Conservation (phyloP, 2,329 filamentous ascomycete species). For the Alternaria sp. region DNA sequence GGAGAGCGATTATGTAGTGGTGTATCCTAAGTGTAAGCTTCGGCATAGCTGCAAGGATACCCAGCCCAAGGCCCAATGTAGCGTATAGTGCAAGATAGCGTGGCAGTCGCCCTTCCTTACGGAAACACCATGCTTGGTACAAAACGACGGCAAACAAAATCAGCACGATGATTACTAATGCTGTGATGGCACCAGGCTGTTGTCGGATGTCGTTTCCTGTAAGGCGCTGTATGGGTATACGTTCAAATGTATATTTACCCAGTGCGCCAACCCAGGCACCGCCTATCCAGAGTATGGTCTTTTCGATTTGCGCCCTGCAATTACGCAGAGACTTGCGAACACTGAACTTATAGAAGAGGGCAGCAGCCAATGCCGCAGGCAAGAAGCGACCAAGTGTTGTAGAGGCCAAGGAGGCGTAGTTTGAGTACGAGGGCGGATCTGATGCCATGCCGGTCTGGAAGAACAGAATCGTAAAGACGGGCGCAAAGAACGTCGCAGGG, state of each 20-base stretch:
- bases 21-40: conserved; percentile 83
- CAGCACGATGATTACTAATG: conserved; percentile 42
- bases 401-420: conserved; percentile 41
- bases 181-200: conserved; percentile 46
- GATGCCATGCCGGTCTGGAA: conserved; percentile 47
- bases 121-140: conserved; percentile 43
- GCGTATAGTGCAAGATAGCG: conserved; percentile 79
- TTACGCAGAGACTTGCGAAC: conserved; percentile 34
- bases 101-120: conserved; percentile 59
- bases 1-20: conserved; percentile 90
- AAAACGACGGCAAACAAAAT: conserved; percentile 33
- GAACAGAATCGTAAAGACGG: conserved; percentile 40
- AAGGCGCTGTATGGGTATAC: conserved; percentile 45
- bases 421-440: conserved; percentile 39
- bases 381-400: conserved; percentile 41
- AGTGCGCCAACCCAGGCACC: conserved; percentile 45
- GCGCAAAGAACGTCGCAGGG: conserved; percentile 37
- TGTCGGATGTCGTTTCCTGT: conserved; percentile 46
- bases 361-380: conserved; percentile 39
- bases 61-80: conserved; percentile 75
- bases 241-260: conserved; percentile 41
- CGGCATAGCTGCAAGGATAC: conserved; percentile 78
- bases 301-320: conserved; percentile 44
- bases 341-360: conserved; percentile 38
- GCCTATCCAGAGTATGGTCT: conserved; percentile 46